Evolutionary conservation across 495 filamentous ascomycete genomes (phyloP), one percentile per base, ranked within the genome.

Genomic region (Cladorrhinum samala): DNA sequence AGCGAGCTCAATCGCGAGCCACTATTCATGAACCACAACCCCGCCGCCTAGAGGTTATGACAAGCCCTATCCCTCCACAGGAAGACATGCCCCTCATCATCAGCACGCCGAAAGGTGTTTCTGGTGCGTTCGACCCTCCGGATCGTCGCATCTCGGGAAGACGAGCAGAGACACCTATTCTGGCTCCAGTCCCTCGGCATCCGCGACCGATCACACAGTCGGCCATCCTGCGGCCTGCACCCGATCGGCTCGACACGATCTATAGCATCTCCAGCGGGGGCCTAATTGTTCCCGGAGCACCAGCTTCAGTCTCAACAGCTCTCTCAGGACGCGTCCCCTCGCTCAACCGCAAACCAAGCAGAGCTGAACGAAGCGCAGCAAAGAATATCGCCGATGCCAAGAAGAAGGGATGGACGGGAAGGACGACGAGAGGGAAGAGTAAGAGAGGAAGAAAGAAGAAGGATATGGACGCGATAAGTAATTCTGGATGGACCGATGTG

Each of bases 191-290:
- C 17, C 68, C 71, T 47, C 68, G 65, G 11, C 75, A 72, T 56
- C 75, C 74, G 18, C 62, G 69, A 11, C 63, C 66, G 9, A 59
- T 64, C 23, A 65, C 66, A 3, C 68, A 67, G 30, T 62, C 63
- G 27, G 61, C 66, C 27, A 52, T 70, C 46, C 64, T 75, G 17
- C 72, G 76, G 9, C 77, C 79, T 17, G 63, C 71, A 0, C 72
- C 72, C 21, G 73, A 76, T 49, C 87, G 86, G 81, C 74, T 94
- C 20, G 89, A 86, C 49, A 93, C 88, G 0, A 91, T 95, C 62
- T 93, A 90, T 64, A 83, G 83, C 30, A 71, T 93, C 11, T 86
- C 86, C n/a, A n/a, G n/a, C 0, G 86, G 87, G 4, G 70, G 84
- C 56, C 72, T 90, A 21, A 81, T 83, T 47, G 91, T 24, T 16